Base-by-base conservation (phyloP, 106 monocot species). In the Dendrobium huoshanense region DNA sequence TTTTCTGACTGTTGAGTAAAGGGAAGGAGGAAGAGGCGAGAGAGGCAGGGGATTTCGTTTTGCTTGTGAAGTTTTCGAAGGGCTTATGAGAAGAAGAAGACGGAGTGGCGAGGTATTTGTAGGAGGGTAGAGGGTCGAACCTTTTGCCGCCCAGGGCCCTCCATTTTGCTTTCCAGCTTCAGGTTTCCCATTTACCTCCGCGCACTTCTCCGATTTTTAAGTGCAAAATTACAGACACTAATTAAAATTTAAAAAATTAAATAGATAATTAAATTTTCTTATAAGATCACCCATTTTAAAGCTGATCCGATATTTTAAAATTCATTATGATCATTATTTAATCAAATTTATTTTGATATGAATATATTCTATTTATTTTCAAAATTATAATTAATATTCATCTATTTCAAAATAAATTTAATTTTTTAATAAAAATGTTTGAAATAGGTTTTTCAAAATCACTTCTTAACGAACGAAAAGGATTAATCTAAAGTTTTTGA, bases 31-130 rank as follows among this genome's bases (percentile, higher is more conserved):
- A 54, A 27, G 77, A 48, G n/a, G 40, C 78, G 78, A 43, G 43
- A 37, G 78, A 77, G n/a, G 42, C 3, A 77, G 33, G 20, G 73
- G 13, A 73, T 33, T 43, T 48, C 7, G 10, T 19, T 40, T 1
- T 19, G 13, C 24, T 29, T 73, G 58, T 59, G 11, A 20, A 5
- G 19, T n/a, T 41, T 31, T 27, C 24, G 58, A 29, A 17, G 31
- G 70, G 45, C 22, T 4, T 20, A 79, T 80, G 58, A 72, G 80
- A 27, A 47, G 72, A 18, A 79, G 31, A 24, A 16, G 72, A 45
- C 24, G 67, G 22, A 22, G 83, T 29, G 79, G 13, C 42, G 82
- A 11, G 67, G 75, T 86, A 87, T 87, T 80, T 87, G 77, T 80
- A 87, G 83, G 79, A 0, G 73, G 15, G 10, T 24, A 18, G 8